Base-by-base conservation (phyloP, 2,329 filamentous ascomycete genomes). In the Dactylonectria estremocensis region DNA sequence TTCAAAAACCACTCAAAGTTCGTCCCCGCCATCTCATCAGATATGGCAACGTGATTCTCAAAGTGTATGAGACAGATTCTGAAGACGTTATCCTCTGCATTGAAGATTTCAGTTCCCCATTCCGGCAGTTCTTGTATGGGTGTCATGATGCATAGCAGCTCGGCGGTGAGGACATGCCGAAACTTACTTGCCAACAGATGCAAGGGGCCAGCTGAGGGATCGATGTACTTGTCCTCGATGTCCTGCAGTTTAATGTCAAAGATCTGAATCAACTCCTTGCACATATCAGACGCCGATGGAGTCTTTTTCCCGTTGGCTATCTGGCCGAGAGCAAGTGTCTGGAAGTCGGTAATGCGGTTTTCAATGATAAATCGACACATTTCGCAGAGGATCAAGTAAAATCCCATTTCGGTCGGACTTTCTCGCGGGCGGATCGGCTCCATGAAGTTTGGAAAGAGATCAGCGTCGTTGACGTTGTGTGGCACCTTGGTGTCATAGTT, bases 21-120 rank as follows among this genome's bases (percentile, higher is more conserved):
- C 4, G 57, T 61, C 2, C 61, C 57, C 4, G n/a, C 31, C 35
- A 66, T 49, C 56, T 66, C 37, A 3, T 66, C 63, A 24, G 46
- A 61, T 24, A 66, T 28, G 57, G 61, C 48, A n/a, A 37, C 31
- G 40, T 66, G 56, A 16, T 55, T 49, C 50, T 66, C 63, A 37
- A 66, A 61, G n/a, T 66, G 63, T 3, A 66, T 45, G 4, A 66
- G 11, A 14, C 43, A 50, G 18, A 66, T 56, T 6, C 63, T 16
- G 7, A 66, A 66, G 1, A 66, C 63, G 22, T 66, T 66, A 22
- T 66, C 63, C 33, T 66, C 63, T 5, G 63, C 40, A 14, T 50
- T 66, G 33, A 66, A 66, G 22, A 66, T 66, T 13, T 66, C 63
- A 1, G 63, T 66, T 9, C 63, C 63, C 63, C 63, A 66, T 24